Evolutionary conservation across 2,329 filamentous ascomycete genomes (phyloP).

Genomic region (Seiridium unicorne): DNA sequence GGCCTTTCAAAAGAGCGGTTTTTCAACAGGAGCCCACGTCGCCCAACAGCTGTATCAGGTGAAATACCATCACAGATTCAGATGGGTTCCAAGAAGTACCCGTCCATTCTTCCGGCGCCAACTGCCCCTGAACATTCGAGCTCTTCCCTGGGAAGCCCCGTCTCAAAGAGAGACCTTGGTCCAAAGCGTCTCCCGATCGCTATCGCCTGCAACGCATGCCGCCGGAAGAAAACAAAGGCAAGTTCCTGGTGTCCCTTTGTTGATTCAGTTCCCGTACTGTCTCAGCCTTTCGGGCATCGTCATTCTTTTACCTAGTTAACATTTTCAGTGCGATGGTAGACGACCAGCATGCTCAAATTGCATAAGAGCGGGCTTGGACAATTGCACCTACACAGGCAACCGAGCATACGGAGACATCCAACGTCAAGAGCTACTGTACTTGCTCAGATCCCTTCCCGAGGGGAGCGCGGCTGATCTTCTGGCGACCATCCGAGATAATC

Average conservation of each 20-base stretch:
- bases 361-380: not conserved
- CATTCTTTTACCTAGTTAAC: not conserved
- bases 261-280: not conserved
- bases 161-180: not conserved
- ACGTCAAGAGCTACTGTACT: not conserved
- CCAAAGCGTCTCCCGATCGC: not conserved
- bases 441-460: not conserved
- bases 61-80: not conserved
- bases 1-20: too few species aligned
- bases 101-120: not conserved
- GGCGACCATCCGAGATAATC: not conserved
- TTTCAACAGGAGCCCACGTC: too few species aligned
- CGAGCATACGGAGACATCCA: not conserved
- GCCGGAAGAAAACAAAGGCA: not conserved
- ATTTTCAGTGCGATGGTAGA: not conserved
- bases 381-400: not conserved
- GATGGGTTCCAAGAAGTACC: not conserved
- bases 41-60: too few species aligned
- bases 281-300: not conserved
- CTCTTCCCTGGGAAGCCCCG: not conserved
- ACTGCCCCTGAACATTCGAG: not conserved
- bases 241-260: not conserved
- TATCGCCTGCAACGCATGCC: not conserved
- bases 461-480: not conserved
- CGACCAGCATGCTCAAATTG: not conserved